A percentile compares a stretch with the other conserved stretches of the same genome.
Conservation (phyloP, 2,329 filamentous ascomycete species). For the Clonostachys byssicola region DNA sequence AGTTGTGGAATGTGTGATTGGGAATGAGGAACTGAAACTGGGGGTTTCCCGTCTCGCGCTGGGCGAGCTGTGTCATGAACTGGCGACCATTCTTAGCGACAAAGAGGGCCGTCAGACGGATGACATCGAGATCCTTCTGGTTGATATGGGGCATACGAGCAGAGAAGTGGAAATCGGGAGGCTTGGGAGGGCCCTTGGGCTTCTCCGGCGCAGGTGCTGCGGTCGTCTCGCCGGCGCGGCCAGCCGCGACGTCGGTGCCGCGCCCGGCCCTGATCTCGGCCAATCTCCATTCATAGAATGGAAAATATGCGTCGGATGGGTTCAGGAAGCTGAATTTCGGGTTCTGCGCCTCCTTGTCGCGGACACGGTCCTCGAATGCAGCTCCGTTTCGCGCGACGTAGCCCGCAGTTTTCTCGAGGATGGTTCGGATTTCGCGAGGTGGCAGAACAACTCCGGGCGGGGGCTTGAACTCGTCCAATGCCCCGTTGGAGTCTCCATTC, state of each 20-base stretch:
- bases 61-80: conserved; percentile 86
- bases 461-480: conserved; percentile 67
- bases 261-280: conserved; percentile 81
- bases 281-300: conserved; percentile 89
- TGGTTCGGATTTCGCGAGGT: conserved; percentile 77
- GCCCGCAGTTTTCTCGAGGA: conserved; percentile 92
- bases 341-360: conserved; percentile 77
- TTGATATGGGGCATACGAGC: conserved; percentile 97
- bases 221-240: conserved; percentile 59
- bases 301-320: conserved; percentile 75
- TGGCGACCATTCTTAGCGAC: conserved; percentile 88
- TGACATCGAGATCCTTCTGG: conserved; percentile 79
- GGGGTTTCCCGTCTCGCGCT: conserved; percentile 83
- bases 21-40: conserved; percentile 96
- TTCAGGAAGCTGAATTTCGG: conserved; percentile 90
- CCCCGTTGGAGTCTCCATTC: conserved; percentile 48
- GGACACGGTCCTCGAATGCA: conserved; percentile 77
- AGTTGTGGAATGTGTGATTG: conserved; percentile 94
- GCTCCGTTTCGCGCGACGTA: conserved; percentile 72
- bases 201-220: conserved; percentile 47
- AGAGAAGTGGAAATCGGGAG: conserved; percentile 86
- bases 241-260: conserved; percentile 73
- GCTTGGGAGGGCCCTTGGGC: conserved; percentile 78
- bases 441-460: conserved; percentile 83
- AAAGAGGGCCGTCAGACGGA: conserved; percentile 79